Conservation (phyloP, 1,284 basidiomycete genomes). For the Fomitiporia mediterranea region DNA sequence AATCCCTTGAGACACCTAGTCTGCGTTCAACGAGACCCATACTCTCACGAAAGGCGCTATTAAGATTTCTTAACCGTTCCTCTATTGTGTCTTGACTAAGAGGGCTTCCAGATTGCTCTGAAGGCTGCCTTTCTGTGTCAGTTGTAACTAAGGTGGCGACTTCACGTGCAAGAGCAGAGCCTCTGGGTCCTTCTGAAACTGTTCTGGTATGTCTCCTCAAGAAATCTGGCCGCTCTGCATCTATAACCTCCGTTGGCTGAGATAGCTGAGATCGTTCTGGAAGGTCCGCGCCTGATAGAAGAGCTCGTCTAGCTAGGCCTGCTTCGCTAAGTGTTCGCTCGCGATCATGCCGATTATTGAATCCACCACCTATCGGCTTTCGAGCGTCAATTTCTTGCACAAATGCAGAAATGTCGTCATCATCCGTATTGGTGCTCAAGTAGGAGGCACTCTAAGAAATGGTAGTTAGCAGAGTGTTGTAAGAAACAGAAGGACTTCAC, state of each 20-base stretch:
- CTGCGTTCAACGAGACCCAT: constrained; percentile 30
- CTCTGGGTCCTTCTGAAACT: constrained; percentile 21
- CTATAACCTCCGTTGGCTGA: neutral
- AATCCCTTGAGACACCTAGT: neutral
- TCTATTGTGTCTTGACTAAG: constrained; percentile 47
- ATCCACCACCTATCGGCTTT: constrained; percentile 45
- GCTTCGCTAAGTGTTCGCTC: constrained; percentile 19
- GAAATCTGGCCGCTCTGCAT: neutral
- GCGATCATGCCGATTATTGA: constrained; percentile 11
- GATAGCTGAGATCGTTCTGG: neutral
- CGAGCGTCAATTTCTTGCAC: constrained; percentile 68
- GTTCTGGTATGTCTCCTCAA: constrained; percentile 7
- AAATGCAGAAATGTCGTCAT: constrained; percentile 71
- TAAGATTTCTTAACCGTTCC: constrained; percentile 56
- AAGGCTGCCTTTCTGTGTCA: neutral
- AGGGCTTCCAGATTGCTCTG: neutral
- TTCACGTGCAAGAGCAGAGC: constrained; percentile 24
- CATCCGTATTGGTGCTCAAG: constrained; percentile 50
- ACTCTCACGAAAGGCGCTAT: constrained; percentile 56
- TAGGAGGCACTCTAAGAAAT: constrained; percentile 36
- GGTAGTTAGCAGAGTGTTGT: neutral
- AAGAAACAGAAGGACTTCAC: neutral
- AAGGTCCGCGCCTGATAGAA: neutral
- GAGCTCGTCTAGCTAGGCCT: neutral
- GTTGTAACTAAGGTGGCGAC: neutral